Conservation (phyloP, 345 rosid genomes). For the Pistacia integerrima region DNA sequence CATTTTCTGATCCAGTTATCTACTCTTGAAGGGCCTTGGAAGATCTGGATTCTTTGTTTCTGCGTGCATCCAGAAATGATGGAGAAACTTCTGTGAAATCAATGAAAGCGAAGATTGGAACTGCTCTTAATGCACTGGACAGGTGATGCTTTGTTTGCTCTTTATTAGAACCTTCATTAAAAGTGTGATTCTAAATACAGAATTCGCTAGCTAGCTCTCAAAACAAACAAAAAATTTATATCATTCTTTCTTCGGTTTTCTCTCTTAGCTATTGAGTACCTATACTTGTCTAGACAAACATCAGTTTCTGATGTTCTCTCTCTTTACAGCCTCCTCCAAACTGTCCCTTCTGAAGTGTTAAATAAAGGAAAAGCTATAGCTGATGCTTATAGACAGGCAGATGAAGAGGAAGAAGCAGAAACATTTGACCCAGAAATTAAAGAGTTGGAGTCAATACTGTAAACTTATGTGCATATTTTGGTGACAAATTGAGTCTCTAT, state of each 20-base stretch:
- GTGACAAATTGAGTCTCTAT: too few relatives aligned
- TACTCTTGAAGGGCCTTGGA: conserved; percentile 56
- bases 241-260: neutral
- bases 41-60: conserved; percentile 74
- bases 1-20: neutral
- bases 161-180: neutral
- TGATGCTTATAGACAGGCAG: conserved; percentile 58
- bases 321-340: conserved; percentile 60
- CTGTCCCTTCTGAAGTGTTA: conserved; percentile 68
- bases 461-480: conserved; percentile 16
- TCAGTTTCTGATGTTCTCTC: conserved; percentile 7
- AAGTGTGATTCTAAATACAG: neutral
- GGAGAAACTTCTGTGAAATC: conserved; percentile 52
- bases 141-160: conserved; percentile 34
- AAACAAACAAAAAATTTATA: neutral
- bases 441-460: conserved; percentile 65
- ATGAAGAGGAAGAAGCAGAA: conserved; percentile 33
- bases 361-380: conserved; percentile 71
- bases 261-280: neutral
- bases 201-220: neutral
- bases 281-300: neutral
- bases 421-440: conserved; percentile 59
- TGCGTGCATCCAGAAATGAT: conserved; percentile 75
- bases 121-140: conserved; percentile 59
- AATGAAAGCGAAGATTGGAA: conserved; percentile 67